Base-by-base conservation (phyloP, 2,329 filamentous ascomycete species). In the Aspergillus spinulosporus region DNA sequence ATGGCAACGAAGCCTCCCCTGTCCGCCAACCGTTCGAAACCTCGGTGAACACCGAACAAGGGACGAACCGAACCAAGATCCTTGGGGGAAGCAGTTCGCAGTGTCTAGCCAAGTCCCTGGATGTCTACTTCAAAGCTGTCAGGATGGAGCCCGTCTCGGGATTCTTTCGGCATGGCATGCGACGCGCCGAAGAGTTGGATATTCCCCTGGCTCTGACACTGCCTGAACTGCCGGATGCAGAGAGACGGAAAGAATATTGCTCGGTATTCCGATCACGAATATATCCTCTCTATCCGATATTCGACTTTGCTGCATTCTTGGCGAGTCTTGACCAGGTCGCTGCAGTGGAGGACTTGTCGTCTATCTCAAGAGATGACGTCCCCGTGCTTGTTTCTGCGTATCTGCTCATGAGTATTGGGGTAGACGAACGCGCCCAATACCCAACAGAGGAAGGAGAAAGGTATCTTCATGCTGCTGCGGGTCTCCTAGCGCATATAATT, bases 11-110 rank as follows among this genome's bases (percentile, higher is more conserved):
- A 5, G 40, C 49, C 0, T 62, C 59, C 2, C 59, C 58, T 1
- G 58, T 62, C 2, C 59, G 53, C 7, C 59, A 62, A 2, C 59
- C 52, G 7, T 60, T 62, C 26, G 55, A 60, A 9, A 53, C 52
- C 2, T 56, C 57, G 7, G 49, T 62, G 32, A 62, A 60, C 28
- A 47, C 54, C 7, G 59, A 62, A 28, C 49, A 60, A 40, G 58
- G 55, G 6, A 60, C 55, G 11, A 54, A 62, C 8, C 49, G 58
- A 14, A 54, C 49, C 1, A 62, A 62, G 31, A 44, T 60, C 8
- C 43, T 62, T 29, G 59, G 59, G 5, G 59, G 58, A 2, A 62
- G 59, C 34, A 60, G 57, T 34, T 62, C 59, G 2, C 59, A 62
- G 31, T 58, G 59, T 36, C 49, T 62, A 7, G 58, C 58, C n/a